Base-by-base conservation (phyloP, 768 basidiomycete genomes). In the Boletus pseudo-olivaceus region DNA sequence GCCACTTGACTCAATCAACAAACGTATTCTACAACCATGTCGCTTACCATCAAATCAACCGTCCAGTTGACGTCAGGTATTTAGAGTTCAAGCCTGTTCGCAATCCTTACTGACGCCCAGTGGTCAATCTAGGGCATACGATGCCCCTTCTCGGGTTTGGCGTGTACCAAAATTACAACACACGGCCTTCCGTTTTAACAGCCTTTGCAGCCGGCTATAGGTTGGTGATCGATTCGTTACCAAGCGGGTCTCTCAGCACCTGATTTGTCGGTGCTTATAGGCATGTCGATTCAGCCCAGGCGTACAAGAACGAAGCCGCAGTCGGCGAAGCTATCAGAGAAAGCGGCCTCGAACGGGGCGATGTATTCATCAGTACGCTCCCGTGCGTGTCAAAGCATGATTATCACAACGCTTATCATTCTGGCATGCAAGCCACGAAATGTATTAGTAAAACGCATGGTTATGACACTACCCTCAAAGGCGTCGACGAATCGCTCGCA, bases 251-350 rank as follows among this genome's bases (percentile, higher is more conserved):
- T 41, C 34, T 37, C 29, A 35, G 7, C 44, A 39, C 39, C 49
- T 49, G 51, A 51, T 53, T n/a, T 39, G 5, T 20, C 9, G 34
- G 42, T 39, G 17, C 9, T 34, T 19, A 5, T 51, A 88, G 88
- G 51, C 90, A 88, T 53, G 72, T 90, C 40, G 90, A 91, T 67
- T 80, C 85, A 1, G 90, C 90, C 1, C 85, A 85, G 57, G 72
- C 75, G 34, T 91, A 90, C 65, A 73, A 71, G 53, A 88, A 88
- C 56, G 86, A 89, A 64, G 76, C 75, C 4, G 74, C 74, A 9
- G 86, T 88, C 14, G 84, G 82, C 1, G 75, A 78, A 27, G 85
- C 84, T 2, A 65, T 87, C 23, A 72, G 73, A 54, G 82, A 82
- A 50, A 82, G 80, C 45, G 81, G 78, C 3, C 51, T 90, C 10